Evolutionary conservation across 108 stramenopile genomes (phyloP), one percentile per base, ranked within the genome.

Genomic region (Cyclotella atomus): DNA sequence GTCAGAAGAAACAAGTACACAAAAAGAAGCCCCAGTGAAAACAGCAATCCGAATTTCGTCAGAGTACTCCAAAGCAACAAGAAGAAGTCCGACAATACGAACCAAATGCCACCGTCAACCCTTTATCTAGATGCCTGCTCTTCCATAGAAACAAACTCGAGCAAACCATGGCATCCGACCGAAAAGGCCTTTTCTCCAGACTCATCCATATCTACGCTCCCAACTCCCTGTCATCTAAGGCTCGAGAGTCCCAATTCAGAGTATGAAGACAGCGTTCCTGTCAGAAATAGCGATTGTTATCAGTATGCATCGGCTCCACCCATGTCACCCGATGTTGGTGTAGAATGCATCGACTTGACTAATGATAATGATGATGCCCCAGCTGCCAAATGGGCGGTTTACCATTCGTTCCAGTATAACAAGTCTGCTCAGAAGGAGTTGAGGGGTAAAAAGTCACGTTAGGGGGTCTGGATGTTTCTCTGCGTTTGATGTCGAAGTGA

Each of bases 221-320:
- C 79, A 17, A 81, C 79, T 16, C 79, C 79, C 19, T 66, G 79
- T 33, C 56, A 81, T 45, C 52, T 81, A 45, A 62, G 73, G 32
- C 55, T 74, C 23, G 73, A 73, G 15, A 57, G 44, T 41, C 67
- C 68, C 3, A 65, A 55, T 1, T 5, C 30, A 12, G 59, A 57
- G 35, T 59, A 64, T 34, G 62, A 52, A 12, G 19, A 68, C 27
- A 19, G 45, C 12, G 41, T 28, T 34, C 47, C 20, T 15, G n/a
- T 6, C 36, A 52, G 64, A 3, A 27, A 59, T 23, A 45, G 41
- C 52, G 45, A 73, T 6, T 70, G 50, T 20, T 81, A 81, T 15
- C 46, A 49, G 17, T 35, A 69, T 21, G 73, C 79, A 29, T 63
- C 68, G 49, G 79, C 79, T 29, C 73, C 72, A 33, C 79, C 79